Percentiles rank a stretch among this genome's conserved stretches.
Conservation (phyloP, 345 rosid genomes). For the Salix exigua region DNA sequence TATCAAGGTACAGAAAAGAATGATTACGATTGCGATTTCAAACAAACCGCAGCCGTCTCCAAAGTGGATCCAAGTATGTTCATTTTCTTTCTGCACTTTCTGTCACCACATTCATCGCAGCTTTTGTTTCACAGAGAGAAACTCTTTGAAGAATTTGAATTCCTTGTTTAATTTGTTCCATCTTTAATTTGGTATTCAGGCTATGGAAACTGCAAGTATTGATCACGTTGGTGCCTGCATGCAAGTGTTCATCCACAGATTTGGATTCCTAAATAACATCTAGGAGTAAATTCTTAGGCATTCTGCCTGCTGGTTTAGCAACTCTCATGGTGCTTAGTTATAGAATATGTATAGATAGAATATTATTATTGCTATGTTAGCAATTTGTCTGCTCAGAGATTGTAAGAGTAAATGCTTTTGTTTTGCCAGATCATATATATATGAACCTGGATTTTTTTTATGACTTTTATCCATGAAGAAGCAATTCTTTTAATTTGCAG, state of each 20-base stretch:
- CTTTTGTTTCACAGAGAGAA: neutral
- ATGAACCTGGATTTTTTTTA: no score
- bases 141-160: neutral
- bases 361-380: neutral
- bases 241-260: neutral
- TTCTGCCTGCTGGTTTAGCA: neutral
- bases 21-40: constrained; percentile 55
- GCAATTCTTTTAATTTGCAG: no score
- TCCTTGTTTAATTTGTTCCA: neutral
- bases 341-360: neutral
- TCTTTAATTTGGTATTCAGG: constrained; percentile 31
- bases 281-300: neutral
- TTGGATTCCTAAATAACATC: neutral
- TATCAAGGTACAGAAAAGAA: constrained; percentile 53
- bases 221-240: neutral
- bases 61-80: constrained; percentile 52
- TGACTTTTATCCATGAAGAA: no score
- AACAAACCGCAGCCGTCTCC: constrained; percentile 45
- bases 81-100: neutral
- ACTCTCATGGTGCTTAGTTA: neutral
- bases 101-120: no score
- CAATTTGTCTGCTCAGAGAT: neutral
- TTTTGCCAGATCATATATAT: no score
- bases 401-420: neutral
- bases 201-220: constrained; percentile 53